Evolutionary conservation across 1,139 yeast genomes (phyloP).

Genomic region (Pichia sp.): DNA sequence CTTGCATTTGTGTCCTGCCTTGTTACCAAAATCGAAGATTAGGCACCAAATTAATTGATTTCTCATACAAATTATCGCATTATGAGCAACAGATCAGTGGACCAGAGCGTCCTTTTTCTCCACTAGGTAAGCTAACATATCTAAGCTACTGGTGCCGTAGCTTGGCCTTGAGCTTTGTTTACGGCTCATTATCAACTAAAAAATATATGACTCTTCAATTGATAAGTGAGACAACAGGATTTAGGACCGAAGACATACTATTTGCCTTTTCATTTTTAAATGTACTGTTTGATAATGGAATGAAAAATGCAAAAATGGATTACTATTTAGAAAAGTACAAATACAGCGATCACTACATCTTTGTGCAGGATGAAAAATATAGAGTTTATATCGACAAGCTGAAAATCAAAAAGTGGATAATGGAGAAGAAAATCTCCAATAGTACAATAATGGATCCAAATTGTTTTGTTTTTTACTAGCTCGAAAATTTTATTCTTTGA

Average conservation of each 20-base stretch:
- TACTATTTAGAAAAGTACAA: conserved; percentile 26
- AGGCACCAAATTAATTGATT: conserved; percentile 77
- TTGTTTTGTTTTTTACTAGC: conserved; percentile 12
- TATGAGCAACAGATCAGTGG: conserved; percentile 63
- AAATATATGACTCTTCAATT: conserved; percentile 43
- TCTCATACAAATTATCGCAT: conserved; percentile 70
- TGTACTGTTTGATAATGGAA: conserved; percentile 37
- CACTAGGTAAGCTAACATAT: conserved; percentile 72
- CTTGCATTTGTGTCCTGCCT: conserved; percentile 88
- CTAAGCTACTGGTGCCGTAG: conserved; percentile 70
- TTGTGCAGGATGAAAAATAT: conserved; percentile 23
- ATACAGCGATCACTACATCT: conserved; percentile 20
- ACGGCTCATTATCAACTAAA: conserved; percentile 34
- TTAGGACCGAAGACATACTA: conserved; percentile 64
- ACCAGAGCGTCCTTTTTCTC: conserved; percentile 87
- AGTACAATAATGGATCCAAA: conserved; percentile 3
- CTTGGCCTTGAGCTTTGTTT: conserved; percentile 40
- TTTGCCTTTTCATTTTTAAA: conserved; percentile 60
- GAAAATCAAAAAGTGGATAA: conserved; percentile 29
- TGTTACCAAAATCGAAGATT: conserved; percentile 79
- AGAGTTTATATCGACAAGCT: conserved; percentile 24
- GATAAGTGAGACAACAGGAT: conserved; percentile 59
- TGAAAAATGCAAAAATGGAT: conserved; percentile 25
- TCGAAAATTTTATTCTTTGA: conserved; percentile 28
- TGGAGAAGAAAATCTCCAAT: conserved; percentile 20